These are phyloP conservation scores for Citrus sinensis DNA, from an alignment of 345 rosid genomes.

Conservation along the genomic window DVS_A1.0 CM039163.1:827501-828000, in stretches of 20 bases:
- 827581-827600: background rate
- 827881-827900: conserved; percentile 36
- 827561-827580: conserved; percentile 1
- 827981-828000: conserved; percentile 27
- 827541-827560: conserved; percentile 30
- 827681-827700: conserved; percentile 36
- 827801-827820: conserved; percentile 15
- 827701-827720: conserved; percentile 48
- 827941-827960: conserved; percentile 30
- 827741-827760: conserved; percentile 1
- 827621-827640: background rate
- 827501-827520: conserved; percentile 23
- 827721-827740: conserved; percentile 33
- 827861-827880: conserved; percentile 33
- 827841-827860: conserved; percentile 30
- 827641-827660: conserved; percentile 3
- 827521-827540: conserved; percentile 23
- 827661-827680: background rate
- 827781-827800: conserved; percentile 25
- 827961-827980: conserved; percentile 24
- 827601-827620: background rate
- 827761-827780: conserved; percentile 22
- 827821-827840: conserved; percentile 20
- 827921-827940: conserved; percentile 28
- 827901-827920: conserved; percentile 43